Percentiles rank a stretch among this genome's conserved stretches.
These are phyloP conservation scores for Debaryomyces psychrophilus DNA, from an alignment of 1,139 yeast species.

Conservation along the genomic window DNA sequence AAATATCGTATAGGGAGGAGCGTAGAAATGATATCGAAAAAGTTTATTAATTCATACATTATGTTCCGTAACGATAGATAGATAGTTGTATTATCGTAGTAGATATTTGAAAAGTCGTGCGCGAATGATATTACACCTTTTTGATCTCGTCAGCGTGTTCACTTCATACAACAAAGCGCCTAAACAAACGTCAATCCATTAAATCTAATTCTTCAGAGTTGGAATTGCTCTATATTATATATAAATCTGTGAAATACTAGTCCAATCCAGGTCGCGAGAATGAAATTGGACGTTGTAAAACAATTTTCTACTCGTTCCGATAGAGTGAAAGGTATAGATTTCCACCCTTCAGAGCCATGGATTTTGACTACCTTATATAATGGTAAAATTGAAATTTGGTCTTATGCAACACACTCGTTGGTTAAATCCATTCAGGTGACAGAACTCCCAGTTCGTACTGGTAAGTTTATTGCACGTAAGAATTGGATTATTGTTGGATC, in stretches of 20 bases:
- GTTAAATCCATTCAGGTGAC: constrained; percentile 74
- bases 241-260: constrained; percentile 6
- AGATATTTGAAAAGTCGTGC: constrained; percentile 10
- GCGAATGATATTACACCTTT: constrained; percentile 1
- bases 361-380: constrained; percentile 82
- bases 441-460: constrained; percentile 93
- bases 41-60: constrained; percentile 31
- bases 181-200: constrained; percentile 8
- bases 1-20: constrained; percentile 39
- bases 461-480: constrained; percentile 91
- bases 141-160: constrained; percentile 27
- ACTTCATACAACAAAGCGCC: constrained; percentile 15
- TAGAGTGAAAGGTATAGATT: constrained; percentile 96
- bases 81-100: not conserved
- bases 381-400: constrained; percentile 89
- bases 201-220: constrained; percentile 9
- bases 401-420: constrained; percentile 72
- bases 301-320: constrained; percentile 87
- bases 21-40: constrained; percentile 42
- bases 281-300: constrained; percentile 62
- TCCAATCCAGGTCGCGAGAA: constrained; percentile 16
- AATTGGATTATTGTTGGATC: constrained; percentile 97
- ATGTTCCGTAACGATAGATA: not conserved
- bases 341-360: constrained; percentile 99
- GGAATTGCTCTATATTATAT: constrained; percentile 8